Evolutionary conservation across 805 yeast species (phyloP), one percentile per base, ranked within the genome.

Genomic region (Tetrapisispora pingtungensis): DNA sequence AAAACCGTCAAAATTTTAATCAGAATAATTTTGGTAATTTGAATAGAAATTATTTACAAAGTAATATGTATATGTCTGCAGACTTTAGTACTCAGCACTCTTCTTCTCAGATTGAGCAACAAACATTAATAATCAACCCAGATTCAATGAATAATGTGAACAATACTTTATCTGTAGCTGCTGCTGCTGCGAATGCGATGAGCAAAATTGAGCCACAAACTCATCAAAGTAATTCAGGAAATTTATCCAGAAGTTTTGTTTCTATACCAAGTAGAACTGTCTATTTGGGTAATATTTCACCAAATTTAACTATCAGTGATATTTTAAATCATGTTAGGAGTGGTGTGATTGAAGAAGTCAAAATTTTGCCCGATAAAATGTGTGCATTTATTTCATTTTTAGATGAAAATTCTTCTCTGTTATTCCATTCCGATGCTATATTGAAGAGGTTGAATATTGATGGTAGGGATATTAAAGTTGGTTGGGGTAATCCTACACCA

Each of bases 341-440:
- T 28, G 97, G 97, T 28, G 80, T 86, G 24, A 78, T 89, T 44
- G 97, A 89, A 67, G 78, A 76, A 44, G 78, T 86, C 43, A 75
- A 78, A 56, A 74, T 89, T 46, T 67, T 88, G n/a, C 88, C 93
- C 1, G 77, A 81, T 32, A 88, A 86, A 63, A 79, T 78, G 70
- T 88, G 95, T 70, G 96, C 96, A 2, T 86, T 86, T 59, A 75
- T 90, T 35, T 83, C 96, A 5, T 90, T 93, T 62, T 71, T 90
- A 46, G 96, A 88, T 62, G 90, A 83, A 61, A 81, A 84, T 52
- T 76, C 93, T 27, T 97, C 97, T 0, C 71, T 87, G 47, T 75
- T 87, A 51, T 93, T 93, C 68, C 96, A 88, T 64, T 85, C 96
- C 0, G 97, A 89, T 67, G 94, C 96, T 33, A 81, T 85, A 41